Evolutionary conservation across 2,329 filamentous ascomycete genomes (phyloP), one percentile per base, ranked within the genome.

Genomic region (Zymoseptoria passerinii): DNA sequence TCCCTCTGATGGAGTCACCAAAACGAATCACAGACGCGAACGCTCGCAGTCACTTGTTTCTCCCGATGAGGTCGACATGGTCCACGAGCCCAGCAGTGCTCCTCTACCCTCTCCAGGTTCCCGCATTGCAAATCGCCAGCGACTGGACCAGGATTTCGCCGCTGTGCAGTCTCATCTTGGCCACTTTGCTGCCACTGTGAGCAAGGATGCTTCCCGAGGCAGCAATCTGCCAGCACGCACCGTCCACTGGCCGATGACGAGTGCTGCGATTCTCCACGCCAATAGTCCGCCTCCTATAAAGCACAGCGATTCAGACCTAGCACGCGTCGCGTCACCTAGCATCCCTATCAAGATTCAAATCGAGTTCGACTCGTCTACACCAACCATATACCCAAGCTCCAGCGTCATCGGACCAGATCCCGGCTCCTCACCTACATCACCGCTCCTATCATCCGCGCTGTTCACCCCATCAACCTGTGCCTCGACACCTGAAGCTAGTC

Each of bases 71-170:
- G 35, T 44, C 13, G 16, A 13, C 13, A 5, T 44, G 13, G 35
- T 44, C 10, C 35, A 44, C 16, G 35, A 44, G 35, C 13, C n/a
- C 35, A 40, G 40, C 35, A 50, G 51, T 40, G 54, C 27, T 18
- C 19, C 18, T 13, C 48, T 51, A 3, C 44, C 56, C 10, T 54
- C 54, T 35, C 56, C 56, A 29, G 54, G 28, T 71, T 8, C 70
- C 73, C 63, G 66, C 71, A 55, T 54, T 1, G 59, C 35, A n/a
- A 57, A 55, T 40, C 58, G 52, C 16, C 54, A 62, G 29, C 53
- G 57, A 28, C 58, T 61, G n/a, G 57, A 59, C 40, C 54, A 54
- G 19, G 59, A 61, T 35, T 55, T 54, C 35, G 44, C 20, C n/a
- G 51, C 50, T 27, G 40, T 59, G 49, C 57, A 49, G n/a, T 51